Evolutionary conservation across 2,329 filamentous ascomycete species (phyloP), one percentile per base, ranked within the genome.

Genomic region (Neonectria magnoliae): DNA sequence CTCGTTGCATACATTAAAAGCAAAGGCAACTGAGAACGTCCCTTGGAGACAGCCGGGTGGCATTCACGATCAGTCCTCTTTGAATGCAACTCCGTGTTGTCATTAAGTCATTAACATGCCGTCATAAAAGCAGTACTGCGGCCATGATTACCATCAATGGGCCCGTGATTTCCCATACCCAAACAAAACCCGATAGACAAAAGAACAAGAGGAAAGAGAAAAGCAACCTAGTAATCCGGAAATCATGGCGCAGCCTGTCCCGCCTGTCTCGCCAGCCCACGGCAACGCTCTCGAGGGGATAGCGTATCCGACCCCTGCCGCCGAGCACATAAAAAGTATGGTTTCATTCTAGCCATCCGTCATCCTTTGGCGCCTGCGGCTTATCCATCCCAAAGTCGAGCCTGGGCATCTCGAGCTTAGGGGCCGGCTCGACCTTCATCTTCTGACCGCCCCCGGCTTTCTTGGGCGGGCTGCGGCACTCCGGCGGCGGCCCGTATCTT

Each of bases 401-500:
- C 72, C 81, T 84, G 10, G 85, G 86, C 69, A 88, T 87, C 69
- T 90, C 88, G 67, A 92, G 79, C 77, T 85, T 88, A 13, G 90
- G 90, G 29, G 86, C 81, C 25, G 85, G 82, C 68, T 86, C 84
- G 38, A 85, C 83, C 58, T 84, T 82, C 77, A 86, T 85, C 75
- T 77, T 78, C 82, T 83, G 78, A 31, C 73, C 78, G 44, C 73
- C 78, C 27, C 69, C 75, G 6, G 68, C 50, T 68, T 78, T 77
- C 70, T 76, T 78, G 54, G 75, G 71, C 33, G 78, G 71, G 55
- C 68, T 73, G 53, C 72, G 74, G 66, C 67, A 64, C 64, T 77
- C 76, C 60, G 70, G 76, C 58, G 74, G 73, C 44, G 90, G 90
- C 0, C 93, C 93, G 77, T 91, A 93, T 57, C 94, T 85, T 25